A percentile compares a stretch with the other conserved stretches of the same genome.
These are phyloP conservation scores for Pisolithus marmoratus DNA, from an alignment of 768 basidiomycete genomes.

Conservation along the genomic window DNA sequence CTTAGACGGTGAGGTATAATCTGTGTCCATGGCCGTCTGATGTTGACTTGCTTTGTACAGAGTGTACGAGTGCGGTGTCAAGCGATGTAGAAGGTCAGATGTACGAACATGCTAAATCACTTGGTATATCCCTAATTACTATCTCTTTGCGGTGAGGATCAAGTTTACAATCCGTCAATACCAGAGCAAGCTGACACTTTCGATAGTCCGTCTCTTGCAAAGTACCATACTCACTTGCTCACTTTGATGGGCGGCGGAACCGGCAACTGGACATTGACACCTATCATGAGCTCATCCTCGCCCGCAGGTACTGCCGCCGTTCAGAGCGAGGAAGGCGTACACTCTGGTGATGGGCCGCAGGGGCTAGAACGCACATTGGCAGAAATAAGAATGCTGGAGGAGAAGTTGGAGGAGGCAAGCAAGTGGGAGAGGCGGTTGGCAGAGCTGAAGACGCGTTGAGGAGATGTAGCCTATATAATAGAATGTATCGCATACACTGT, in stretches of 20 bases:
- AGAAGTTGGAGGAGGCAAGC: conserved; percentile 16
- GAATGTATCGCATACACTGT: not conserved
- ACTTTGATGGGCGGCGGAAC: conserved; percentile 70
- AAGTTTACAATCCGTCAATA: not conserved
- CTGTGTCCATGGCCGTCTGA: not conserved
- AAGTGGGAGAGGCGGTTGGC: conserved; percentile 16
- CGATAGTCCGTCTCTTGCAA: conserved; percentile 70
- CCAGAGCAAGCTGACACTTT: not conserved
- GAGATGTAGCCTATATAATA: conserved; percentile 3
- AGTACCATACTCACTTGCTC: conserved; percentile 85
- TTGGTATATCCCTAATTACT: conserved; percentile 89
- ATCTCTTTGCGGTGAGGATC: conserved; percentile 72
- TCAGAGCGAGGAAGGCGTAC: not conserved
- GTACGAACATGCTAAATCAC: conserved; percentile 88
- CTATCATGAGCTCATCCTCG: conserved; percentile 35
- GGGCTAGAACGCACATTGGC: conserved; percentile 22
- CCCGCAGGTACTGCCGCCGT: not conserved
- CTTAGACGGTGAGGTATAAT: conserved; percentile 61
- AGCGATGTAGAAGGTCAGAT: conserved; percentile 94
- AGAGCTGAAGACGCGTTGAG: conserved; percentile 13
- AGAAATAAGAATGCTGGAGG: conserved; percentile 22
- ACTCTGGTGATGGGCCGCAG: not conserved
- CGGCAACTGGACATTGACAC: conserved; percentile 65
- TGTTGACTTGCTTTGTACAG: conserved; percentile 31
- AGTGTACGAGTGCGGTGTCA: conserved; percentile 94